phyloP scores from a whole-genome alignment of 306 rosid genomes.

The Erythrophleum fordii region DNA sequence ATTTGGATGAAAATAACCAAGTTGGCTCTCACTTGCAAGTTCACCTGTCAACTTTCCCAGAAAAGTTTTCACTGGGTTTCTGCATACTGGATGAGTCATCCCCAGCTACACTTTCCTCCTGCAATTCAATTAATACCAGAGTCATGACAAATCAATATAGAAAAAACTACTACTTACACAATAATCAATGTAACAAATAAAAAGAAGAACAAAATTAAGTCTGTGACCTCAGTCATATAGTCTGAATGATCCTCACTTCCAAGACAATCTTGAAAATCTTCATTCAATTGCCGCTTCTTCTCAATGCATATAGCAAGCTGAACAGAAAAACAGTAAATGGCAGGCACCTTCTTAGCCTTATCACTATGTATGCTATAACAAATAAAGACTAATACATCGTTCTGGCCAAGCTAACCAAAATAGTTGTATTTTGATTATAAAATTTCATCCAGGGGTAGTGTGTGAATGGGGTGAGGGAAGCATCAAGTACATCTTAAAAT shows the following conservation, averaged over 20 bases:
- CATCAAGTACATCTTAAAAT: conserved; percentile 20
- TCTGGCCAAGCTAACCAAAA: conserved; percentile 29
- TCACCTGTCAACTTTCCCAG: conserved; percentile 97
- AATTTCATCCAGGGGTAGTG: conserved; percentile 9
- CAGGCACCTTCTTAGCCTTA: conserved; percentile 29
- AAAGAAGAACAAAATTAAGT: conserved; percentile 30
- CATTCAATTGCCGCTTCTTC: conserved; percentile 65
- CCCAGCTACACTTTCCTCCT: conserved; percentile 67
- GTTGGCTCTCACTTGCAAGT: conserved; percentile 91
- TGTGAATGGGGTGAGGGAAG: conserved; percentile 6
- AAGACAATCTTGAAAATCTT: conserved; percentile 91
- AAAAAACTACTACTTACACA: not conserved
- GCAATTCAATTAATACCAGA: conserved; percentile 48
- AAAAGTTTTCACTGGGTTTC: conserved; percentile 57
- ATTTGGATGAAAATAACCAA: conserved; percentile 44
- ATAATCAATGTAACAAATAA: conserved; percentile 28
- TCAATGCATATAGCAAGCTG: conserved; percentile 96
- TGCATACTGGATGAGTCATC: conserved; percentile 53
- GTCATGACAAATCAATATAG: conserved; percentile 22
- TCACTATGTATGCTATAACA: conserved; percentile 20
- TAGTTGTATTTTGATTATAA: conserved; percentile 12
- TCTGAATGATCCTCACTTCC: conserved; percentile 74
- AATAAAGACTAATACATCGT: conserved; percentile 16
- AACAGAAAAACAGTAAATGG: conserved; percentile 40
- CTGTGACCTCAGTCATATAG: conserved; percentile 60